Evolutionary conservation across 192 early-diverging fungal species (phyloP).

Genomic region (Linnemannia exigua): DNA sequence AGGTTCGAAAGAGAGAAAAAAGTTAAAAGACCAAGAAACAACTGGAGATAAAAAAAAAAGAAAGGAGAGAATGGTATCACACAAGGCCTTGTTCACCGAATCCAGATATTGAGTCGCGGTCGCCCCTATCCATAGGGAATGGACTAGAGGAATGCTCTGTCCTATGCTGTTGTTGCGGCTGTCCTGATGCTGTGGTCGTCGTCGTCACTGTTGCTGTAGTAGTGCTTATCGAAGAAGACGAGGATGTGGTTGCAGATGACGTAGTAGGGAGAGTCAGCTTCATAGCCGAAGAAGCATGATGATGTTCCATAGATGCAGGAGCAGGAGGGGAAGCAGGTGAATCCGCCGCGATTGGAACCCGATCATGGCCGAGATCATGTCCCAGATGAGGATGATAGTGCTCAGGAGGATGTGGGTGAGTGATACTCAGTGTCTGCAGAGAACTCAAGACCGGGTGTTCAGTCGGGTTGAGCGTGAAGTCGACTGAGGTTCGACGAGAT

Average conservation of each 20-base stretch:
- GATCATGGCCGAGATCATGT: conserved; percentile 50
- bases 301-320: neutral
- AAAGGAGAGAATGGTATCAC: neutral
- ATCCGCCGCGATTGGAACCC: conserved; percentile 11
- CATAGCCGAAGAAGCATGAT: neutral
- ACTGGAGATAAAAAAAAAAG: neutral
- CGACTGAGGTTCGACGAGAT: conserved; percentile 23
- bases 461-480: conserved; percentile 16
- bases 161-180: neutral
- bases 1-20: neutral
- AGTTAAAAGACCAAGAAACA: neutral
- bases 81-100: conserved; percentile 41
- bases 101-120: conserved; percentile 39
- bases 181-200: neutral
- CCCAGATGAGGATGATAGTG: conserved; percentile 45
- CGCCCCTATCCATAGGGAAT: conserved; percentile 39
- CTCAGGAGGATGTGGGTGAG: conserved; percentile 35
- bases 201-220: neutral
- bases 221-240: neutral
- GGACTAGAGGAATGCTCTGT: conserved; percentile 11
- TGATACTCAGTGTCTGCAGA: conserved; percentile 22
- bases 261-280: neutral
- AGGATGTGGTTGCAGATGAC: neutral
- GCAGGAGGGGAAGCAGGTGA: neutral
- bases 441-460: conserved; percentile 46